Conservation (phyloP, 768 basidiomycete genomes). For the Termitomyces sp. region DNA sequence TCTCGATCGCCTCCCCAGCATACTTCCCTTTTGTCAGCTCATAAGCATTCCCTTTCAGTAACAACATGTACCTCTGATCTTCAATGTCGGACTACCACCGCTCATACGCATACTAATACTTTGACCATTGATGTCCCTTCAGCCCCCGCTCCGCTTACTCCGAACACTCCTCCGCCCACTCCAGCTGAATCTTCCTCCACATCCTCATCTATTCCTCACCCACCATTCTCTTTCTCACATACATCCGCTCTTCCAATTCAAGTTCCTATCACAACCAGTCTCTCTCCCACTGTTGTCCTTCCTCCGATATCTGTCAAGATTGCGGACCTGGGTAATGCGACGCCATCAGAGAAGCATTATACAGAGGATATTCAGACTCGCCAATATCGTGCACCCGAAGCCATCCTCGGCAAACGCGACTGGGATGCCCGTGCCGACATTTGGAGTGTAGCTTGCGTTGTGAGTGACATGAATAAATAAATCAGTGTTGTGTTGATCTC, state of each 20-base stretch:
- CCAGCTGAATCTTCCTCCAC: conserved; percentile 31
- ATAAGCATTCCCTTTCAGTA: conserved; percentile 34
- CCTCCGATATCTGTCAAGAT: conserved; percentile 84
- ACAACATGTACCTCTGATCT: conserved; percentile 27
- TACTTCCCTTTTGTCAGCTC: conserved; percentile 40
- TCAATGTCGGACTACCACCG: conserved; percentile 4
- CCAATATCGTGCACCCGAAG: conserved; percentile 93
- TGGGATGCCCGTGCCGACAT: conserved; percentile 88
- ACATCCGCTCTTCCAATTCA: conserved; percentile 18
- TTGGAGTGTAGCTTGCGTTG: conserved; percentile 89
- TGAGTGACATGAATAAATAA: conserved; percentile 30
- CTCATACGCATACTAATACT: conserved; percentile 17
- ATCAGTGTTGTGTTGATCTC: not conserved
- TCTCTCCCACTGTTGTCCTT: conserved; percentile 13
- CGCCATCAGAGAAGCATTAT: conserved; percentile 85
- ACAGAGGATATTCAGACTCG: conserved; percentile 97
- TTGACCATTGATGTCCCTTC: conserved; percentile 13
- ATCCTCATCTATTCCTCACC: conserved; percentile 19
- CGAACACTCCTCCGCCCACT: conserved; percentile 36
- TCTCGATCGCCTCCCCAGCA: conserved; percentile 39
- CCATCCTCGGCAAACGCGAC: conserved; percentile 81
- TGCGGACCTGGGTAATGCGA: conserved; percentile 92
- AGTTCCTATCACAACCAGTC: conserved; percentile 23
- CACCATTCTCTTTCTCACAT: conserved; percentile 12
- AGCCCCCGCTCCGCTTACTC: conserved; percentile 20